Evolutionary conservation across 805 yeast genomes (phyloP).

Genomic region (Wickerhamomyces ciferrii): DNA sequence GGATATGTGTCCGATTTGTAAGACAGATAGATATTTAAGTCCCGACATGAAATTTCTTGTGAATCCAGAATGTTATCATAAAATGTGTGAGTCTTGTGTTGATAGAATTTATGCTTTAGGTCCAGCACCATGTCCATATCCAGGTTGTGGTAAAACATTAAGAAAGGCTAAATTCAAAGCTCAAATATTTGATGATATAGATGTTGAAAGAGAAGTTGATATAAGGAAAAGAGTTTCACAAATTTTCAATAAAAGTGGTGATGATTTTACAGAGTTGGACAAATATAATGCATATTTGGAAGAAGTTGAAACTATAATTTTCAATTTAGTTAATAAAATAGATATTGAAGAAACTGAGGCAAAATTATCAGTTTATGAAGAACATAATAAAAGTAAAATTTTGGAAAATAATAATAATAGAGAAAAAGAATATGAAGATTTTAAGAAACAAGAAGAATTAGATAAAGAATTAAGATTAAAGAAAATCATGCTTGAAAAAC

Average conservation of each 20-base stretch:
- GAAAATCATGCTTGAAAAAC: constrained; percentile 49
- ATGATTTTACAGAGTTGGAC: constrained; percentile 57
- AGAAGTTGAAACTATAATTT: constrained; percentile 74
- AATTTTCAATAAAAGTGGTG: constrained; percentile 75
- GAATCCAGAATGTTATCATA: constrained; percentile 97
- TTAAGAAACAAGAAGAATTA: constrained; percentile 55
- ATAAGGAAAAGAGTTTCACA: constrained; percentile 71
- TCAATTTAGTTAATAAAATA: constrained; percentile 64
- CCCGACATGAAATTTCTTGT: constrained; percentile 91
- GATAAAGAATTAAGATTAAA: constrained; percentile 61
- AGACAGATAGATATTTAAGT: constrained; percentile 87
- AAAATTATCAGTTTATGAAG: constrained; percentile 62
- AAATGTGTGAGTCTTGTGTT: constrained; percentile 95
- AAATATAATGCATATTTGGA: constrained; percentile 79
- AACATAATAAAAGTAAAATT: constrained; percentile 68
- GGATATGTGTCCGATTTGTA: constrained; percentile 97
- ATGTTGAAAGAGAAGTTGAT: constrained; percentile 89
- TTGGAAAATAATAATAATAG: constrained; percentile 69
- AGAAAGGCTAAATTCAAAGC: constrained; percentile 87
- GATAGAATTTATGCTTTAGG: constrained; percentile 92
- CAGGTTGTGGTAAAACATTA: constrained; percentile 80
- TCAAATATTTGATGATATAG: constrained; percentile 87
- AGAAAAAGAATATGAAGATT: constrained; percentile 65
- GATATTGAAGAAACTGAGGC: constrained; percentile 68
- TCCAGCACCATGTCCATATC: constrained; percentile 96